Evolutionary conservation across 139 green algal species (phyloP).

Genomic region (Nannochloris sp.): DNA sequence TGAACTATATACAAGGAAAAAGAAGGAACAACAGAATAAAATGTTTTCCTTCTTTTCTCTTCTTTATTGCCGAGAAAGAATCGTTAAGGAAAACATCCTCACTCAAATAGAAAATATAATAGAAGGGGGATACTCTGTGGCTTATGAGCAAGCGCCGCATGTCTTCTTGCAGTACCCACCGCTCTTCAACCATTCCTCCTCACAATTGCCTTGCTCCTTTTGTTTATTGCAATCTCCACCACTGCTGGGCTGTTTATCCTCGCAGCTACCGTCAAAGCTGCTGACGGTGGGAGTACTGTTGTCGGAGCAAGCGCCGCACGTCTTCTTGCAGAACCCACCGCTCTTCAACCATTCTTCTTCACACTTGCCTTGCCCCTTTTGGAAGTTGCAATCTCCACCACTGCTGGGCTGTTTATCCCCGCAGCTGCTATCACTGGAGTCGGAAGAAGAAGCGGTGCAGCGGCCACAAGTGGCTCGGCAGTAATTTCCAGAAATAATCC

Average conservation of each 20-base stretch:
- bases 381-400: neutral
- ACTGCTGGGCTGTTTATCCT: too few species aligned
- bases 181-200: neutral
- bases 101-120: too few species aligned
- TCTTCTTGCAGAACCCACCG: neutral
- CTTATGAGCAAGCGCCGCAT: neutral
- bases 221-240: neutral
- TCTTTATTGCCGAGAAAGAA: too few species aligned
- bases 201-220: neutral
- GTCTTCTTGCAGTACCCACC: neutral
- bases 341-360: neutral
- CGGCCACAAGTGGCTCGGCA: constrained; percentile 27
- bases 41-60: too few species aligned
- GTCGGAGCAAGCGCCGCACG: neutral
- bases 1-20: too few species aligned
- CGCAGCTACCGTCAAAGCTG: too few species aligned
- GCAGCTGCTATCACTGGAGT: neutral
- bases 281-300: too few species aligned
- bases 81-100: too few species aligned
- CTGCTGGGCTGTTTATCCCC: neutral
- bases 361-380: neutral
- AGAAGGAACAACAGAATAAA: too few species aligned
- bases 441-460: neutral
- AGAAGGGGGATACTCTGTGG: too few species aligned
- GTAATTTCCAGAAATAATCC: constrained; percentile 13